Percentiles rank a stretch among this genome's conserved stretches.
These are phyloP conservation scores for Microcera coccophila DNA, from an alignment of 2,329 filamentous ascomycete genomes.

Conservation along the genomic window DNA sequence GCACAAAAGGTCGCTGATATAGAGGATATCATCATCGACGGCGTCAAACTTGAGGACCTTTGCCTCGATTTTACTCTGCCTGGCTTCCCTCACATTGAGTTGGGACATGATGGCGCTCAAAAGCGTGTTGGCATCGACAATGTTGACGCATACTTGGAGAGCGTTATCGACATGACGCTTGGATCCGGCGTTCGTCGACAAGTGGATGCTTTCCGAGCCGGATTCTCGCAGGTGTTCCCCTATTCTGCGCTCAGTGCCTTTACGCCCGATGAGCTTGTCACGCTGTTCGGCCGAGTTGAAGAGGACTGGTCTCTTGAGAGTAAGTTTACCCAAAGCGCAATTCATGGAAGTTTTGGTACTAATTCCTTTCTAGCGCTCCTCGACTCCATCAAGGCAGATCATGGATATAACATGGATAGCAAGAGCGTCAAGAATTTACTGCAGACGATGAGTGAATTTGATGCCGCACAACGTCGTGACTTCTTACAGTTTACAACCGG, in stretches of 20 bases:
- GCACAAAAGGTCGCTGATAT: constrained; percentile 69
- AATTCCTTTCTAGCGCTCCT: constrained; percentile 65
- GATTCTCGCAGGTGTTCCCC: constrained; percentile 94
- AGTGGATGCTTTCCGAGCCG: constrained; percentile 82
- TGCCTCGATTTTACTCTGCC: constrained; percentile 93
- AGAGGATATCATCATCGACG: constrained; percentile 68
- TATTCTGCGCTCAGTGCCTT: constrained; percentile 91
- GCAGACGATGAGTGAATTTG: constrained; percentile 89
- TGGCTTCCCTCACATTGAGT: constrained; percentile 81
- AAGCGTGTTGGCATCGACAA: constrained; percentile 82
- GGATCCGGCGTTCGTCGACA: constrained; percentile 84
- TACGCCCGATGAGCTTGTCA: constrained; percentile 90
- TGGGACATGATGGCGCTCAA: constrained; percentile 70
- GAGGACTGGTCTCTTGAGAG: constrained; percentile 98
- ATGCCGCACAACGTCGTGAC: constrained; percentile 70
- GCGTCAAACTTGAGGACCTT: constrained; percentile 77
- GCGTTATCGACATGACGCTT: constrained; percentile 86
- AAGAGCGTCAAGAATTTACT: constrained; percentile 89
- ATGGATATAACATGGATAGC: constrained; percentile 98
- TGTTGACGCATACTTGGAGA: constrained; percentile 82
- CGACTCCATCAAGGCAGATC: constrained; percentile 97
- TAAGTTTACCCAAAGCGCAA: constrained; percentile 46
- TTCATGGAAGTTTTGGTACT: constrained; percentile 3
- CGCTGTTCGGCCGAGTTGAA: constrained; percentile 85
- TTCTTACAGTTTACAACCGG: constrained; percentile 98